Evolutionary conservation across 2,329 filamentous ascomycete genomes (phyloP), one percentile per base, ranked within the genome.

Genomic region (Penicillium sp.): DNA sequence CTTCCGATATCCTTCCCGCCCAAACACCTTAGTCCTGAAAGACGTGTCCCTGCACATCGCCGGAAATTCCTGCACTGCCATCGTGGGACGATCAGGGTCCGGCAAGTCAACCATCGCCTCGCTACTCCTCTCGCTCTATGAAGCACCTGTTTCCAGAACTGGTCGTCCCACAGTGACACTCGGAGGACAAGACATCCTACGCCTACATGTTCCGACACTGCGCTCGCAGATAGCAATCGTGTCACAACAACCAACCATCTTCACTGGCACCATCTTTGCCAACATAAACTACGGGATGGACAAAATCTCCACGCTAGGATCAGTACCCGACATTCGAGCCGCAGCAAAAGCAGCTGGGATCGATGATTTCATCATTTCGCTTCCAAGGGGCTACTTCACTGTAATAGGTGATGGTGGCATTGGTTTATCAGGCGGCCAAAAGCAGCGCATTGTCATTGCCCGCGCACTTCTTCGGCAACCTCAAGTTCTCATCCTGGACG

Each of bases 71-170:
- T 87, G 82, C 57, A 84, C 84, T 0, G 89, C 88, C 2, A 82
- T 97, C 18, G 89, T 95, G 2, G 91, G 92, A 1, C 73, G 81
- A 0, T 95, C 90, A 0, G 92, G 93, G 0, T 88, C 86, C n/a
- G 92, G 93, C 1, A 97, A 98, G 71, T 91, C 87, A 12, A 96
- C 92, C 0, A 77, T 96, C 31, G 79, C 86, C 0, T 81, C 86
- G 0, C 72, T 97, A 0, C 75, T 97, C 0, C 72, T 95, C 3
- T 82, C 86, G 1, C 75, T 96, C 0, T 89, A 93, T 62, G 68
- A 75, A 46, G 57, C 68, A 1, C 59, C 62, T 3, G 46, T 59
- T 1, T 60, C 64, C n/a, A 44, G 42, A 25, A 25, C 44, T 23
- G 54, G 46, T n/a, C 31, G 49, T n/a, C 56, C 64, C 2, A 68